Evolutionary conservation across 2,329 filamentous ascomycete genomes (phyloP).

Genomic region (Moelleriella libera): DNA sequence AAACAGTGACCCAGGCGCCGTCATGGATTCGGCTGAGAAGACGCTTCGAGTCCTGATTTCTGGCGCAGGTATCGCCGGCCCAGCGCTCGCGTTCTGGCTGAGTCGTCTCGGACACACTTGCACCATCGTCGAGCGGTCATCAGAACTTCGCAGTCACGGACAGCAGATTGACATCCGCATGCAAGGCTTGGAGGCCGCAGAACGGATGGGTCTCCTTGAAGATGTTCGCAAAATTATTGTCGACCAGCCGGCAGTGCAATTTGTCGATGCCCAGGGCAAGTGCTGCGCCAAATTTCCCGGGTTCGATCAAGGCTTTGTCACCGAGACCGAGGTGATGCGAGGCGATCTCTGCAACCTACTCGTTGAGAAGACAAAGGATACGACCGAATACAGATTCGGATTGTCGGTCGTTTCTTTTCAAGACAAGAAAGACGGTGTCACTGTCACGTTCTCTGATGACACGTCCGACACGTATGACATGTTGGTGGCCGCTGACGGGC

Average conservation of each 20-base stretch:
- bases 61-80: constrained; percentile 30
- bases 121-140: constrained; percentile 27
- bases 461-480: constrained; percentile 29
- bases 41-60: constrained; percentile 31
- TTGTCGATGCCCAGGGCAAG: constrained; percentile 26
- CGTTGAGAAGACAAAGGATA: constrained; percentile 22
- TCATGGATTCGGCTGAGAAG: constrained; percentile 3
- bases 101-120: constrained; percentile 20
- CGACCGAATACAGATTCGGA: constrained; percentile 13
- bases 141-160: constrained; percentile 21
- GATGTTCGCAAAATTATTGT: constrained; percentile 22
- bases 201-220: constrained; percentile 23
- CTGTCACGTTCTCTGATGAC: constrained; percentile 29
- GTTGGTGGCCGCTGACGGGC: constrained; percentile 40
- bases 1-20: not conserved
- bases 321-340: constrained; percentile 46
- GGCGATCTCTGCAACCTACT: constrained; percentile 38
- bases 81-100: constrained; percentile 26
- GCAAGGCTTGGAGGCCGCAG: constrained; percentile 23
- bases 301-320: constrained; percentile 27
- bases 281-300: constrained; percentile 21
- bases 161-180: constrained; percentile 32
- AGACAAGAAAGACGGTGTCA: constrained; percentile 15
- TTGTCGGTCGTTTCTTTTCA: constrained; percentile 13
- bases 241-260: constrained; percentile 30